Base-by-base conservation (phyloP, 306 rosid genomes). In the Quercus agrifolia region DNA sequence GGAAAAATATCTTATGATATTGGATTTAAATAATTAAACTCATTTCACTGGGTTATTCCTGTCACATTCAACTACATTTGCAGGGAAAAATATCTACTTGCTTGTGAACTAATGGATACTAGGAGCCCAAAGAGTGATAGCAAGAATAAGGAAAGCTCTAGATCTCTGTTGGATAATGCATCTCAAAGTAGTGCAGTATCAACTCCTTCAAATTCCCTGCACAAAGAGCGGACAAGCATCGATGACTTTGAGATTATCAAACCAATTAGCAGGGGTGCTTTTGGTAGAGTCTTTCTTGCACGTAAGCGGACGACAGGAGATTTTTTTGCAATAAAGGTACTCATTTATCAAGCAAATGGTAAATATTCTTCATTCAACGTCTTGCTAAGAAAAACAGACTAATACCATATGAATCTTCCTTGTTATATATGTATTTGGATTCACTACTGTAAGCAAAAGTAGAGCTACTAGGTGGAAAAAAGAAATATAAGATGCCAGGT, bases 261-360 rank as follows among this genome's bases (percentile, higher is more conserved):
- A 68, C 72, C 72, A 68, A 68, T 68, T 68, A 68, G 52, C 54
- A 68, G 72, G 54, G 72, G 72, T 68, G 72, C 72, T n/a, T 68
- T 68, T 68, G 72, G 72, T 68, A 68, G 38, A 68, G 72, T 68
- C 51, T 68, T 68, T 68, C 72, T 68, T 68, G 52, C 72, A 7
- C 72, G 72, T 15, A 68, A 68, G 72, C 51, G 72, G 72, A 35
- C 72, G 18, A 68, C 72, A 6, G 72, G 72, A 19, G 72, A 68
- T 68, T 68, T 68, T 68, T 68, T 68, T 4, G 72, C 72, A 35
- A 68, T 68, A 68, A 68, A 68, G 72, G 72, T 68, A n/a, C 14
- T 19, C 20, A 46, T 67, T 68, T 19, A 2, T 49, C 13, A 38
- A 19, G 6, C 46, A 68, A 33, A 19, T 10, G 35, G 19, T 61